Evolutionary conservation across 352 stramenopile species (phyloP), one percentile per base, ranked within the genome.

Genomic region (Pythium sp.): DNA sequence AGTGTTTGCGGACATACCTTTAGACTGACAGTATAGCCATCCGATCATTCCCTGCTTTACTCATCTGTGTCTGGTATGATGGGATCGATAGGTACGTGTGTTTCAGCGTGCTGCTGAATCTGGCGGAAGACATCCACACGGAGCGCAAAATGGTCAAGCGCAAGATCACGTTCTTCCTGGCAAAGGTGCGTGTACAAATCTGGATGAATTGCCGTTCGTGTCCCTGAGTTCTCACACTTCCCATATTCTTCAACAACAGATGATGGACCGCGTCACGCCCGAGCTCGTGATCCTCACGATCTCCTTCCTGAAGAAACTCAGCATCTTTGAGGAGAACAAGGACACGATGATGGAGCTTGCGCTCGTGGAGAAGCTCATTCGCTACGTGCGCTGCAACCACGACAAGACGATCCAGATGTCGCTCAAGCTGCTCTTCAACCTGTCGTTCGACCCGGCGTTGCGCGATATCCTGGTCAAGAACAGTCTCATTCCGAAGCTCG

Each of bases 61-160:
- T 22, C 3, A 51, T 20, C 18, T 59, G 4, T 28, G 22, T 43
- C 46, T 12, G 3, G 41, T 1, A 49, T 73, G 32, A 55, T 67
- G 58, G 14, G 30, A 49, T 4, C 14, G 65, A 28, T 62, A 91
- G 83, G 24, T 88, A 87, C 51, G 83, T 98, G 30, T 97, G 87
- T 73, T 91, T 98, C 47, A 96, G 95, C 62, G 85, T 99, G 55
- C 81, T 99, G 34, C 81, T 98, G 69, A 98, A 98, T 72, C 78
- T 99, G 41, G 92, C 94, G 0, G 94, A 98, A 68, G 94, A 99
- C 66, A 91, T 97, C 69, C 81, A 89, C 59, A 96, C 95, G 4
- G 94, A 99, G 71, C 77, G 85, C 26, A 99, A 99, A 73, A 98
- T 99, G 94, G 90, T 98, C 41, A 98, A 98, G 72, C 94, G 91